Conservation (phyloP, 306 rosid genomes). For the Argentina anserina region DNA sequence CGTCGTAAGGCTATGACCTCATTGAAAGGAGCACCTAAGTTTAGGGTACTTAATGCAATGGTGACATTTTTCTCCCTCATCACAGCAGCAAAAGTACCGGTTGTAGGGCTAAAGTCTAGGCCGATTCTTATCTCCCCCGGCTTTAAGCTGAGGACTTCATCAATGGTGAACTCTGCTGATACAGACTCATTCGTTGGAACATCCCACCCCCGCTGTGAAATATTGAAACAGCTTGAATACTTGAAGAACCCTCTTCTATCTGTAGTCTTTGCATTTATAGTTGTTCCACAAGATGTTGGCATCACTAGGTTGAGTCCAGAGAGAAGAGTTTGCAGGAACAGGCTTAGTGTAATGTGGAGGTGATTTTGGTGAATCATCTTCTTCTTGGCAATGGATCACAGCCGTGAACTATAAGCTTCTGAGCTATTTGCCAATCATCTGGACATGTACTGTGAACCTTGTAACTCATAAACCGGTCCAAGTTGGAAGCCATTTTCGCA, state of each 20-base stretch:
- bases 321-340: slow-evolving; percentile 20
- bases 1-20: slow-evolving; percentile 27
- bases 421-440: slow-evolving; percentile 5
- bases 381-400: slow-evolving; percentile 26
- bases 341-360: slow-evolving; percentile 19
- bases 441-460: slow-evolving; percentile 6
- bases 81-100: slow-evolving; percentile 17
- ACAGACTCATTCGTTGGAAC: not conserved
- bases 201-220: slow-evolving; percentile 5
- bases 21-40: slow-evolving; percentile 21
- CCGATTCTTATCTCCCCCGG: slow-evolving; percentile 9
- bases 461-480: slow-evolving; percentile 19
- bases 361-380: slow-evolving; percentile 23
- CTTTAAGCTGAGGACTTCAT: slow-evolving; percentile 15
- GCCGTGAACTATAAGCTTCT: slow-evolving; percentile 17
- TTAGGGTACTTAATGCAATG: slow-evolving; percentile 18
- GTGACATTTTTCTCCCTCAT: slow-evolving; percentile 24
- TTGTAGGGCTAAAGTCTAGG: slow-evolving; percentile 15
- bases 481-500: slow-evolving; percentile 15
- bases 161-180: slow-evolving; percentile 28
- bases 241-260: slow-evolving; percentile 19
- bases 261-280: slow-evolving; percentile 21
- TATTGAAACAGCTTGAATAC: slow-evolving; percentile 18
- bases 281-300: slow-evolving; percentile 21
- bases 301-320: slow-evolving; percentile 25